Base-by-base conservation (phyloP, 1,284 basidiomycete species). In the Sanguinoderma infundibulare region DNA sequence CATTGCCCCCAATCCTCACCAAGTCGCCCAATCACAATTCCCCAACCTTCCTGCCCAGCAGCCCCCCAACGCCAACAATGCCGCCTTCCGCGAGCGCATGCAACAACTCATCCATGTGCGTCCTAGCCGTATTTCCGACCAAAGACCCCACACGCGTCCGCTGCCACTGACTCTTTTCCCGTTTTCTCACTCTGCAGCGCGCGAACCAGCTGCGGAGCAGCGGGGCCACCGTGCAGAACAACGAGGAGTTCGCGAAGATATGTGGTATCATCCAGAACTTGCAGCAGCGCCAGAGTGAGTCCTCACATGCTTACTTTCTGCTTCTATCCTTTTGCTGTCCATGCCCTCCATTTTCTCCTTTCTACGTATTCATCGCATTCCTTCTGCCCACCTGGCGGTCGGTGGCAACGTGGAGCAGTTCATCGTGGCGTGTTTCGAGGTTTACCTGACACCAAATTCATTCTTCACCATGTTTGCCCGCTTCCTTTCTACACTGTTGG, bases 181-280 rank as follows among this genome's bases (percentile, higher is more conserved):
- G 53, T 44, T 9, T 28, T 57, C 46, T 36, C 49, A 34, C 3
- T 24, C 38, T 49, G n/a, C 63, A 80, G 78, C 75, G 77, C 55
- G 74, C 73, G 34, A 71, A 74, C 57, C 17, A 53, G 17, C 72
- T 79, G 14, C 73, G 71, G 34, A 57, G 63, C 22, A 69, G 67
- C 46, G 78, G 78, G 17, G 67, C 61, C 54, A 78, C 78, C 9
- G 66, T 71, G 6, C 77, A 79, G 58, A 78, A 70, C 17, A 69
- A 66, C 26, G 69, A 71, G 42, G 78, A 80, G 63, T 70, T 78
- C 38, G 74, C 70, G 38, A 73, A 67, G 60, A 70, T 77, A 51
- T 63, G 71, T 20, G 72, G 70, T 39, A 65, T 75, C 58, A 62
- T 78, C 12, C 59, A 68, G 30, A 62, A 60, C 20, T 68, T 75